Percentiles rank a stretch among this genome's conserved stretches.
Evolutionary conservation across 2,329 filamentous ascomycete genomes (phyloP).

Genomic region (Hypocrella siamensis): DNA sequence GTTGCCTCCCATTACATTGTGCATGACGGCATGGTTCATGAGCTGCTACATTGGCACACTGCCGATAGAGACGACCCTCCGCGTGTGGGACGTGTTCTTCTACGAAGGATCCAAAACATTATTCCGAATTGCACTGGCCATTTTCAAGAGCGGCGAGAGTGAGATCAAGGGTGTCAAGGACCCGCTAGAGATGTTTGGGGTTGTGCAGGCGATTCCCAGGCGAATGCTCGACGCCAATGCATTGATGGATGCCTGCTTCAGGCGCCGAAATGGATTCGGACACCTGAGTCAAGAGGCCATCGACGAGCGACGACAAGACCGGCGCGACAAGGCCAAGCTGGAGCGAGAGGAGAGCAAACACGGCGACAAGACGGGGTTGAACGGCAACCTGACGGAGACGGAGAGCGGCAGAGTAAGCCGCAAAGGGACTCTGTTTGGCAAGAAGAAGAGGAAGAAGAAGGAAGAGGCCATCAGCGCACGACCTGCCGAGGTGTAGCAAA

Average conservation of each 20-base stretch:
- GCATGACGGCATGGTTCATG: slow-evolving; percentile 97
- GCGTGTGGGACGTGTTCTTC: slow-evolving; percentile 92
- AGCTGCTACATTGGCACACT: slow-evolving; percentile 87
- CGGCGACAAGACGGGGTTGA: slow-evolving; percentile 11
- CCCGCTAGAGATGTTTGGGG: slow-evolving; percentile 90
- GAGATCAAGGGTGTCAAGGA: slow-evolving; percentile 69
- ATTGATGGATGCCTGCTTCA: slow-evolving; percentile 71
- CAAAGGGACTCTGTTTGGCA: slow-evolving; percentile 30
- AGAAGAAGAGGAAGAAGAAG: slow-evolving; percentile 25
- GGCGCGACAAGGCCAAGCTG: slow-evolving; percentile 37
- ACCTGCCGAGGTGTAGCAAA: slow-evolving; percentile 5
- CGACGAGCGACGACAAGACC: slow-evolving; percentile 57
- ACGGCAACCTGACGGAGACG: slow-evolving; percentile 16
- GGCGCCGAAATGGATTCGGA: slow-evolving; percentile 63
- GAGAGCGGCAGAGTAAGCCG: slow-evolving; percentile 14
- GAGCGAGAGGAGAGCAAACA: slow-evolving; percentile 16
- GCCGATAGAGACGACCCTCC: slow-evolving; percentile 78
- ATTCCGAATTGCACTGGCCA: slow-evolving; percentile 77
- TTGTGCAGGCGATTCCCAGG: slow-evolving; percentile 77
- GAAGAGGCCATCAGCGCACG: slow-evolving; percentile 11
- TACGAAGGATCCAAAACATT: slow-evolving; percentile 90
- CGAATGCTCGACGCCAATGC: slow-evolving; percentile 67
- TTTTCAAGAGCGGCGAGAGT: slow-evolving; percentile 76
- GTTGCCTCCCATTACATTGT: slow-evolving; percentile 79
- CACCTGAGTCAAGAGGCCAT: slow-evolving; percentile 71